Evolutionary conservation across 495 filamentous ascomycete genomes (phyloP), one percentile per base, ranked within the genome.

Genomic region (Aspergillus hancockii): DNA sequence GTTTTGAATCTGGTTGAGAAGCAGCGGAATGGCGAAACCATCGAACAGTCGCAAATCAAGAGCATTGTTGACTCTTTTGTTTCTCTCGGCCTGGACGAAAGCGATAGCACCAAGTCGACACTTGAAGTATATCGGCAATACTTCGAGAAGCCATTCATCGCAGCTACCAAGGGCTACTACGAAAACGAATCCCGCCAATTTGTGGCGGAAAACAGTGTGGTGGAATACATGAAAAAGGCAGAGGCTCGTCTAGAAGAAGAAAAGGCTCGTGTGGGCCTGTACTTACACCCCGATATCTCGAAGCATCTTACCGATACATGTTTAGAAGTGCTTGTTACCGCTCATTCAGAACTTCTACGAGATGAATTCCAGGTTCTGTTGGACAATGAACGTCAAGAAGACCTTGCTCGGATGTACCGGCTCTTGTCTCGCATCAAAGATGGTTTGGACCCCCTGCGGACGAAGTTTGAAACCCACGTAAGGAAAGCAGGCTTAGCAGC

Each of bases 201-300:
- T 68, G 87, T 98, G 10, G 88, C 92, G 8, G 93, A 98, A 69
- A 99, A 99, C 67, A 96, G 90, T 63, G 92, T 98, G 8, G 93
- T 99, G 30, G 94, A 99, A 68, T 99, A 98, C 75, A 98, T 98
- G 95, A 98, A 98, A 81, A 99, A 99, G 79, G 95, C 94, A 16
- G 95, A 98, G 73, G 75, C 86, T 19, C 86, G 94, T n/a, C 75
- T 99, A 47, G 81, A 88, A 2, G 94, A 99, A 73, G 94, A 99
- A 74, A 96, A 96, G 74, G 89, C 91, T 59, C 92, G 93, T 36
- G 95, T 98, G 8, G 86, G 88, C 49, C 83, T 99, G 60, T 99
- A 97, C 67, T 80, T 98, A 25, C 91, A 97, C 59, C 82, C 82
- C 10, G 94, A 99, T 69, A 97, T 98, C 62, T 88, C 87, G 60